Conservation (phyloP, 352 stramenopile species). For the Phytopythium boreale region DNA sequence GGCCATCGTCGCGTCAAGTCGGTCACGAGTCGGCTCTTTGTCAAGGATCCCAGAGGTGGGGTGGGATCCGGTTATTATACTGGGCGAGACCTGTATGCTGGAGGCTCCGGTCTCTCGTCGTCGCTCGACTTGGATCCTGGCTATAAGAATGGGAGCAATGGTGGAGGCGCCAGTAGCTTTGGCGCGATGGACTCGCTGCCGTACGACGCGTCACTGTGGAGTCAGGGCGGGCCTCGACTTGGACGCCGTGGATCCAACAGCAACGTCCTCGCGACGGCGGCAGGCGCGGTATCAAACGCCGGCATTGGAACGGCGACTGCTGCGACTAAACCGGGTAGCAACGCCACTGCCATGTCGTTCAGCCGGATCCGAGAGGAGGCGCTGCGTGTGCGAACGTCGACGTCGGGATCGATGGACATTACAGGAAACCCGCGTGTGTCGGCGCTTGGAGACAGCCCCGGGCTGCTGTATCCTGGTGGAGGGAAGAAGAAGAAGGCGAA, state of each 20-base stretch:
- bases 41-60: neutral
- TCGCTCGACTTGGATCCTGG: slow-evolving; percentile 3
- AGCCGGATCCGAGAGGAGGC: slow-evolving; percentile 74
- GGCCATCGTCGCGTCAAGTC: neutral
- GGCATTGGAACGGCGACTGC: neutral
- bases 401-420: slow-evolving; percentile 31
- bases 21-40: neutral
- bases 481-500: slow-evolving; percentile 21
- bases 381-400: slow-evolving; percentile 58
- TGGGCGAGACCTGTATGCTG: neutral
- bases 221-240: neutral
- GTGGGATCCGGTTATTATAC: slow-evolving; percentile 1
- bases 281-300: neutral
- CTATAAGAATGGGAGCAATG: slow-evolving; percentile 2
- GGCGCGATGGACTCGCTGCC: slow-evolving; percentile 6
- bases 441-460: slow-evolving; percentile 1
- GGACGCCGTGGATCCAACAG: slow-evolving; percentile 2
- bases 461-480: neutral
- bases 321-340: neutral
- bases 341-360: slow-evolving; percentile 5
- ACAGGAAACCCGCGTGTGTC: neutral
- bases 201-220: slow-evolving; percentile 10
- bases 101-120: neutral
- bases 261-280: neutral
- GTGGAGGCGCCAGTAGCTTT: neutral